phyloP scores from a whole-genome alignment of 148 eudicot species.

The Rheum nobile region DNA sequence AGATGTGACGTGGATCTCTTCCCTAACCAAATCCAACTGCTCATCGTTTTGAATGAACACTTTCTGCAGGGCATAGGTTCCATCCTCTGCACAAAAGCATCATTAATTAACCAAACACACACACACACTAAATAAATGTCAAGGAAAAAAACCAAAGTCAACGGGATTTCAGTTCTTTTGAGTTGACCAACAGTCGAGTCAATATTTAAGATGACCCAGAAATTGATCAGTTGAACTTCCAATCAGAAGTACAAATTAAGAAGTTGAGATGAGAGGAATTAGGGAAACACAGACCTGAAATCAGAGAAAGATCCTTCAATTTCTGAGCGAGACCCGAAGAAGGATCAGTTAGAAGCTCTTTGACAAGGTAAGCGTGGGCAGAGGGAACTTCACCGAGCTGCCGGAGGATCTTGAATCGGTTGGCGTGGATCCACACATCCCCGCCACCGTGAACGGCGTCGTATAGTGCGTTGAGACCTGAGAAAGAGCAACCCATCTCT shows the following conservation, averaged over 20 bases:
- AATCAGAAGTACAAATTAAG: not conserved
- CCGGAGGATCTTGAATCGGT: slow-evolving; percentile 58
- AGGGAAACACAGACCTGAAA: slow-evolving; percentile 43
- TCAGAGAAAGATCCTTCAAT: slow-evolving; percentile 59
- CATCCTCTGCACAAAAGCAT: slow-evolving; percentile 48
- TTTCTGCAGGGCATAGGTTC: slow-evolving; percentile 97
- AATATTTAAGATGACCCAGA: not conserved
- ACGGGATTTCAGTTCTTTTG: not conserved
- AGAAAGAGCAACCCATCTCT: slow-evolving; percentile 87
- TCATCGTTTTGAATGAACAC: slow-evolving; percentile 81
- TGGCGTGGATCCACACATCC: slow-evolving; percentile 93
- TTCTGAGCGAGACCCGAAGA: slow-evolving; percentile 42
- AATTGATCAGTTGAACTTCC: not conserved
- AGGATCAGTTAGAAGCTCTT: slow-evolving; percentile 55
- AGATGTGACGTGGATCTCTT: slow-evolving; percentile 91
- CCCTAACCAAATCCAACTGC: slow-evolving; percentile 86
- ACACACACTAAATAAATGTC: too few species aligned
- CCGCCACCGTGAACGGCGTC: slow-evolving; percentile 76
- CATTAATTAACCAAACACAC: too few species aligned
- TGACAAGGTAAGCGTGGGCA: slow-evolving; percentile 78
- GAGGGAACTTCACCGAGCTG: slow-evolving; percentile 92
- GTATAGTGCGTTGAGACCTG: slow-evolving; percentile 84
- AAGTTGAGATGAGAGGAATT: not conserved
- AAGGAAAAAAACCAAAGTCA: not conserved
- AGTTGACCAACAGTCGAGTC: not conserved